Conservation (phyloP, 139 green algal genomes). For the Zygnema cylindricum region DNA sequence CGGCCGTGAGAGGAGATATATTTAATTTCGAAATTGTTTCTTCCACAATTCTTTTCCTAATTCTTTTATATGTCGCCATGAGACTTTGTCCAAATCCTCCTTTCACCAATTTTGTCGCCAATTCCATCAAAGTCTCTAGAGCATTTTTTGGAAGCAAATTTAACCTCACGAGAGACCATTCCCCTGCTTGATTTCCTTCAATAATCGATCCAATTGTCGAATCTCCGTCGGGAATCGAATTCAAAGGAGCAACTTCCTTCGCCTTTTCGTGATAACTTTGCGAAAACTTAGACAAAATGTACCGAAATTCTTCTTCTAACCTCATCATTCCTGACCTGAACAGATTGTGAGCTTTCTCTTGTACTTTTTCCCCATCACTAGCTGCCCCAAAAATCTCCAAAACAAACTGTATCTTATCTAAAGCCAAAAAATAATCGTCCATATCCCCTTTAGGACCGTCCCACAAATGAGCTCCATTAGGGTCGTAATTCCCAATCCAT, state of each 20-base stretch:
- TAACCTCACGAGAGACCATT: neutral
- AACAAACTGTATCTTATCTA: conserved; percentile 15
- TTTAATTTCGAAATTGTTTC: conserved; percentile 12
- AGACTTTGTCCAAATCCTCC: neutral
- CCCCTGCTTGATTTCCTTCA: neutral
- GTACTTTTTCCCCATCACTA: neutral
- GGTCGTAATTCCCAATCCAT: neutral
- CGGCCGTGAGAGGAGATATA: neutral
- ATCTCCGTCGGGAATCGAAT: neutral
- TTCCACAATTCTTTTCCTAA: neutral
- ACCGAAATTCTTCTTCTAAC: conserved; percentile 41
- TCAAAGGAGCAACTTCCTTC: neutral
- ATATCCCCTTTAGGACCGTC: conserved; percentile 2
- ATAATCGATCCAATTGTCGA: neutral
- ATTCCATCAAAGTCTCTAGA: neutral
- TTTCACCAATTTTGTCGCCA: neutral
- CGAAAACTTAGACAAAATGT: conserved; percentile 11
- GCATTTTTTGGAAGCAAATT: neutral
- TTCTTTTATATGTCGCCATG: neutral
- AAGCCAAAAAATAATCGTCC: conserved; percentile 11
- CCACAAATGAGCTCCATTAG: conserved; percentile 18
- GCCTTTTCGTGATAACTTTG: neutral
- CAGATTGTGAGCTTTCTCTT: neutral
- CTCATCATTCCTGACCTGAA: neutral
- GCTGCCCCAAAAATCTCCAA: neutral